Base-by-base conservation (phyloP, 1,139 yeast genomes). In the Yamadazyma diddensiae region DNA sequence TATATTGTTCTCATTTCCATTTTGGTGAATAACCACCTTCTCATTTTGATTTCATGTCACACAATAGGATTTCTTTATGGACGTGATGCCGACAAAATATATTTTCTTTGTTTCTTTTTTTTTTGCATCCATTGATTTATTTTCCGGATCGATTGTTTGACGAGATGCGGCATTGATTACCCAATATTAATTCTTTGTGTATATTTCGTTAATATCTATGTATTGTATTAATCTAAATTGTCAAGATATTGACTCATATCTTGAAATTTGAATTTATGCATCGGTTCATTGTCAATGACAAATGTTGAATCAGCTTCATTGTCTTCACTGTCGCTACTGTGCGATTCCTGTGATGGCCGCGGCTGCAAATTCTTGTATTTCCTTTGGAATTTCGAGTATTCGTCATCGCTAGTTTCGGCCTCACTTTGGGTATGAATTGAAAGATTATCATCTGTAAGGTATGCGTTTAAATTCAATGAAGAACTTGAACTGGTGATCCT, bases 391-490 rank as follows among this genome's bases (percentile, higher is more conserved):
- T 11, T 22, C 10, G n/a, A 22, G n/a, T n/a, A n/a, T n/a, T 13
- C 13, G 6, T 22, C 25, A 22, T 5, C 6, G 6, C 8, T 8
- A 11, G 4, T 7, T 21, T 16, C 34, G 10, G 3, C 28, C 5
- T 21, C 30, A 23, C 34, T 27, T 21, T 26, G 12, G 23, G 31
- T 19, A 14, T 34, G 21, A 32, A 34, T 11, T 35, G 26, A 10
- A 28, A 20, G 37, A 29, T 25, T 41, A 31, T 32, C 38, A 24
- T 67, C 73, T 4, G 72, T 66, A 30, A 69, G 52, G 38, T 66
- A 69, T 6, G 71, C 73, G 42, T 69, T 62, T 32, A 69, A 55
- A 41, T 69, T 69, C 25, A 69, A 53, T 22, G 71, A 64, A 20
- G 71, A 63, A 34, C 62, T 62, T 14, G 70, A 62, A 40, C 72